Conservation (phyloP, 2,329 filamentous ascomycete species). For the Fusarium sp. region DNA sequence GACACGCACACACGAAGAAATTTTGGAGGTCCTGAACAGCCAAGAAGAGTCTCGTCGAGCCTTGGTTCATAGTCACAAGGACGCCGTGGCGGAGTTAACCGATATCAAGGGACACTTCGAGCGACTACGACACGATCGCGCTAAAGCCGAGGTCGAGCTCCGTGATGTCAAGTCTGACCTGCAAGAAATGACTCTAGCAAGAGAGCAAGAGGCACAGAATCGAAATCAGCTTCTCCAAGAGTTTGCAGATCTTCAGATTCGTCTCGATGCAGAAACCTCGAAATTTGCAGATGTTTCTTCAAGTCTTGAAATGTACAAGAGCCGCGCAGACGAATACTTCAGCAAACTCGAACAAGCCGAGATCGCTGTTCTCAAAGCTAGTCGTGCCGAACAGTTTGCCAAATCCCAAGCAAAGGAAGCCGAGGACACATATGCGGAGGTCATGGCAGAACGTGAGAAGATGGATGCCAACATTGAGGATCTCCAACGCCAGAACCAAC, state of each 20-base stretch:
- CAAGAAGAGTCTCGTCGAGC: conserved; percentile 89
- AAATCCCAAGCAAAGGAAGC: conserved; percentile 88
- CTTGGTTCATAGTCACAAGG: conserved; percentile 84
- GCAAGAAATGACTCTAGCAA: conserved; percentile 77
- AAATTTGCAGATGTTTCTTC: conserved; percentile 84
- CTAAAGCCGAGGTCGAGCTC: conserved; percentile 83
- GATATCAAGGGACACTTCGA: conserved; percentile 90
- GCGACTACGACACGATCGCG: conserved; percentile 82
- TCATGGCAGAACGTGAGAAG: conserved; percentile 91
- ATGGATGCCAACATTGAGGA: conserved; percentile 90
- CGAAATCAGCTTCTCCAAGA: conserved; percentile 90
- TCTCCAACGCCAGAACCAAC: conserved; percentile 86
- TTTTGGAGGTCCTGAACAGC: conserved; percentile 89
- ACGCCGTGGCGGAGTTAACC: conserved; percentile 82
- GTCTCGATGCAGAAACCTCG: conserved; percentile 87
- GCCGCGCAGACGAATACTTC: conserved; percentile 93
- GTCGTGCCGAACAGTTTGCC: conserved; percentile 91
- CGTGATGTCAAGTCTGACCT: conserved; percentile 85
- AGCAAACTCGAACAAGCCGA: conserved; percentile 96
- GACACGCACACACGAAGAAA: conserved; percentile 91
- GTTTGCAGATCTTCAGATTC: conserved; percentile 91
- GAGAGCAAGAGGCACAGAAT: conserved; percentile 88
- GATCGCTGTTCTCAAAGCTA: conserved; percentile 91
- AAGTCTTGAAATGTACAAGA: conserved; percentile 89
- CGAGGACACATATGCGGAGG: conserved; percentile 86